phyloP scores from a whole-genome alignment of 2,329 filamentous ascomycete genomes.

The Eutypa lata region DNA sequence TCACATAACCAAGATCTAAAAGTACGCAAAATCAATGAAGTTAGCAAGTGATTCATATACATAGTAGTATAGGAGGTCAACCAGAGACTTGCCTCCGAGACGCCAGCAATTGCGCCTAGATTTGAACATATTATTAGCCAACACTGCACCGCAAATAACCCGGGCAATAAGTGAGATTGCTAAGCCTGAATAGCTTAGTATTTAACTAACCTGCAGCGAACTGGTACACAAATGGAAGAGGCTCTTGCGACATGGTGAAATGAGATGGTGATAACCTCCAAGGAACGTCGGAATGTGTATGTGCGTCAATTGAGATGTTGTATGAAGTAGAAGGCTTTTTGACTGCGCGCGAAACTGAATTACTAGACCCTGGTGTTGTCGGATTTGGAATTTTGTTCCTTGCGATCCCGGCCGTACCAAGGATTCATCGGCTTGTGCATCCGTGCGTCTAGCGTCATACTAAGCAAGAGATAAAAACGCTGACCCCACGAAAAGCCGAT shows the following conservation, averaged over 20 bases:
- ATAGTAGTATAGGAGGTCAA: not conserved
- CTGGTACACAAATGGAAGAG: constrained; percentile 90
- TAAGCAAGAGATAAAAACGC: too few species aligned
- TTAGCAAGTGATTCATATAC: constrained; percentile 7
- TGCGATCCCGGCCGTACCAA: not conserved
- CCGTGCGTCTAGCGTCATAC: not conserved
- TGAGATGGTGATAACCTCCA: not conserved
- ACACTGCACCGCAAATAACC: not conserved
- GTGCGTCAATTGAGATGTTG: too few species aligned
- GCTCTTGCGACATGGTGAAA: constrained; percentile 53
- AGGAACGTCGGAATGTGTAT: not conserved
- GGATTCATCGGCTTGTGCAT: not conserved
- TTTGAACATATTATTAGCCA: constrained; percentile 23
- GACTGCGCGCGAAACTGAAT: too few species aligned
- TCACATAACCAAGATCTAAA: constrained; percentile 83
- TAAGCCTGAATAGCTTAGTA: constrained; percentile 7
- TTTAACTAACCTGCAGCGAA: constrained; percentile 76
- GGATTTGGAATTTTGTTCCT: not conserved
- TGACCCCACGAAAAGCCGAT: not conserved
- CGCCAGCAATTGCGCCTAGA: constrained; percentile 86
- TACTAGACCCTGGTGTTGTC: too few species aligned
- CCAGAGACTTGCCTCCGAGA: constrained; percentile 75
- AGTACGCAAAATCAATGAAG: constrained; percentile 11
- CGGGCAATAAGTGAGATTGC: constrained; percentile 18
- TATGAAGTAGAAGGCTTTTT: too few species aligned